Base-by-base conservation (phyloP, 306 rosid genomes). In the Fragaria nilgerrensis region DNA sequence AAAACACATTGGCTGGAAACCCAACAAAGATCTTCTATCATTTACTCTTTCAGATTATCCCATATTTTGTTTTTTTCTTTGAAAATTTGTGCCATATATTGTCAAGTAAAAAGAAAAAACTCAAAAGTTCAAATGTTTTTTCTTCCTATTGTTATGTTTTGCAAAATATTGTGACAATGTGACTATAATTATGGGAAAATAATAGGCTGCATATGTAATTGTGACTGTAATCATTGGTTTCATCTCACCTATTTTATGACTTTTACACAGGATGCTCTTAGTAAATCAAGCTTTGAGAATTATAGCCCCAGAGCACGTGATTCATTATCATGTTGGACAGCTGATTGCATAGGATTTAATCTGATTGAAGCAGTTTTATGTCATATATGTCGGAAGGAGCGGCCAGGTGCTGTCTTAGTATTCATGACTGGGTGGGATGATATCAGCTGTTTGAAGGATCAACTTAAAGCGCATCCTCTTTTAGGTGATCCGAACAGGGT, bases 371-470 rank as follows among this genome's bases (percentile, higher is more conserved):
- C 97, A 67, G 92, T 94, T 84, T 83, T 94, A 36, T 94, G 98
- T 80, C 98, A 94, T 82, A 92, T 92, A 83, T 92, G 98, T 83
- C 94, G 98, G 64, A 94, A 94, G 89, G 98, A 94, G 76, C 77
- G 97, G 15, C 86, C 94, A 29, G 98, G 98, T 80, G 98, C 97
- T 76, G 96, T 92, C 75, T 82, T 94, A 80, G 96, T 94, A 77
- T 94, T 94, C 83, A 90, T 94, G 93, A 94, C 98, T 37, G 98
- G 98, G 45, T 94, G 98, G 98, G 98, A 94, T 86, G 98, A 94
- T 81, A 94, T 94, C 74, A 92, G 92, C 84, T 85, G 94, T 86
- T 84, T 94, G 86, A 90, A 92, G 81, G 98, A 94, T 79, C 97
- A 94, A 83, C 88, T 94, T 73, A 94, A 88, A 88, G 96, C 96